Evolutionary conservation across 257 asterid genomes (phyloP).

Genomic region (Solanum tacnaense): DNA sequence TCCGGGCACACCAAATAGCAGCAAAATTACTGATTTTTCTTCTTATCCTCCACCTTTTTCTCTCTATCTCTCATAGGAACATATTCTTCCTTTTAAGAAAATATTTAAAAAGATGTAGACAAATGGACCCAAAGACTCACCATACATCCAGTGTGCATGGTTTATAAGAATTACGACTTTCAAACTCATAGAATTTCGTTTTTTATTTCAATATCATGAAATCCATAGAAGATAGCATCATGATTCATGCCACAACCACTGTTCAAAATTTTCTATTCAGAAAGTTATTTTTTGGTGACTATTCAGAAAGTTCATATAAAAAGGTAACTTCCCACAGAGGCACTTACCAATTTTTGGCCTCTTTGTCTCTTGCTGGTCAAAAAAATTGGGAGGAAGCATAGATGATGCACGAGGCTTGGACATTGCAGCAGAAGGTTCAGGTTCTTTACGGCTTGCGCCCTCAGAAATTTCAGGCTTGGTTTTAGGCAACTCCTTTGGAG

Average conservation of each 20-base stretch:
- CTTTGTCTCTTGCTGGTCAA: constrained; percentile 55
- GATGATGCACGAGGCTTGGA: constrained; percentile 35
- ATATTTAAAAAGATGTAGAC: background rate
- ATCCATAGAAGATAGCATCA: background rate
- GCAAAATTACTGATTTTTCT: background rate
- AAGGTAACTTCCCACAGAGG: background rate
- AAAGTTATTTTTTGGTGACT: background rate
- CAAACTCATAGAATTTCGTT: background rate
- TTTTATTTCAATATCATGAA: background rate
- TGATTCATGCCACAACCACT: too few species aligned
- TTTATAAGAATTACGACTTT: background rate
- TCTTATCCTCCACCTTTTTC: background rate
- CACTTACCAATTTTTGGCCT: constrained; percentile 61
- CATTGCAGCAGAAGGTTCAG: constrained; percentile 34
- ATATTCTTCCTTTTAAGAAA: background rate
- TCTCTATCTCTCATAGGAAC: background rate
- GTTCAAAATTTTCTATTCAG: background rate
- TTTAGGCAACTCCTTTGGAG: constrained; percentile 40
- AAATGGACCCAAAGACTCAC: background rate
- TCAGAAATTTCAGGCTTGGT: constrained; percentile 26
- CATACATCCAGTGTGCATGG: background rate
- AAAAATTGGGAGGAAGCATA: constrained; percentile 64
- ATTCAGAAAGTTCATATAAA: background rate
- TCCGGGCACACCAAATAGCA: background rate
- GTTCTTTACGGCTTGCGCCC: constrained; percentile 21